Evolutionary conservation across 148 eudicot genomes (phyloP), one percentile per base, ranked within the genome.

Genomic region (Nepenthes mirabilis): DNA sequence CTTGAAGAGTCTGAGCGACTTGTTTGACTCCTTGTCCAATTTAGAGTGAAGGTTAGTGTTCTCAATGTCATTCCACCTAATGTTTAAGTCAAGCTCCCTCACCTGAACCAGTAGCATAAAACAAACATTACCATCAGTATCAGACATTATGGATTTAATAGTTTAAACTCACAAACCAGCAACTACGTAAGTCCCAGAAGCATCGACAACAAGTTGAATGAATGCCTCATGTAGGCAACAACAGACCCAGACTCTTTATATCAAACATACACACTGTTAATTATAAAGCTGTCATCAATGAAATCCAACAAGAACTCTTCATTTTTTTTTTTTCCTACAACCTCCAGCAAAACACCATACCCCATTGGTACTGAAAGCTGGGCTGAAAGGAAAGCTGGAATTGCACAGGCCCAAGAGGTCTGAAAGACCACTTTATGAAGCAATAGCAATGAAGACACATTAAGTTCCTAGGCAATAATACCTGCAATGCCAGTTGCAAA

Each of bases 401-500:
- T 23, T 23, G 14, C 2, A 52, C 1, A 52, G 55, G 55, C 14
- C 55, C 1, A 1, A 3, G 45, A 40, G 45, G 45, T 40, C 45
- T 7, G 32, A 34, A 59, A 45, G 34, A 34, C 49, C n/a, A 58
- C 33, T 35, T 55, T 56, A 8, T 13, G 3, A 56, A 47, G 40
- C 34, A 55, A 23, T 33, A 47, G 6, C 36, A 61, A 37, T 52
- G 33, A 66, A 60, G 56, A 54, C n/a, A 56, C 47, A 57, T 2
- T 34, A 34, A 60, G 56, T 35, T 32, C 4, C 4, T 40, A 40
- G 45, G 45, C 45, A 36, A 66, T 43, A 57, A 72, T 66, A 83
- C 99, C 97, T 82, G 99, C 65, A 93, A 76, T 62, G 99, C 97
- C 66, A 93, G 97, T 80, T 93, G 95, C 36, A 76, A 84, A 70